Evolutionary conservation across 495 filamentous ascomycete genomes (phyloP).

Genomic region (Friedmanniomyces endolithicus): DNA sequence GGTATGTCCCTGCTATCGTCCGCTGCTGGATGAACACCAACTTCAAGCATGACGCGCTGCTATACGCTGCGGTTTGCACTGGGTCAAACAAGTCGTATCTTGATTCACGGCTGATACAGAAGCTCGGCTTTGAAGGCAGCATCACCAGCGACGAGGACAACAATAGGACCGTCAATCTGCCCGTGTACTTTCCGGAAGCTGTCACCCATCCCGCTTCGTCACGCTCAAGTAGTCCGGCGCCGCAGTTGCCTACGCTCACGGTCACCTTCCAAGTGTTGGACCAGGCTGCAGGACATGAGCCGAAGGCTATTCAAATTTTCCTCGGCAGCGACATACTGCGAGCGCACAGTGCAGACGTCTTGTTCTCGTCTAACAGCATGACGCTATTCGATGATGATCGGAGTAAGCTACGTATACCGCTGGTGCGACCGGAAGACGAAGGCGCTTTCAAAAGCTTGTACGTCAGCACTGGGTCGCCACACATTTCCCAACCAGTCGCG

Average conservation of each 20-base stretch:
- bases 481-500: neutral
- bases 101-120: conserved; percentile 56
- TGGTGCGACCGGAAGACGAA: conserved; percentile 88
- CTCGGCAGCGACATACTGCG: conserved; percentile 63
- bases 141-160: conserved; percentile 51
- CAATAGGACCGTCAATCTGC: conserved; percentile 54
- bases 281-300: conserved; percentile 35
- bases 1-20: conserved; percentile 81
- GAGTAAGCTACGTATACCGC: conserved; percentile 80
- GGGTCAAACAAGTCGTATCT: conserved; percentile 78
- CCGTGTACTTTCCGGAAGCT: conserved; percentile 83
- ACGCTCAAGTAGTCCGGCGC: conserved; percentile 56
- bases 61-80: conserved; percentile 86
- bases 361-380: conserved; percentile 83
- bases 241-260: conserved; percentile 67
- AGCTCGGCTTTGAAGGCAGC: conserved; percentile 54
- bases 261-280: conserved; percentile 64
- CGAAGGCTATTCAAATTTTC: conserved; percentile 22
- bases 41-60: conserved; percentile 72
- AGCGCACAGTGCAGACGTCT: conserved; percentile 74
- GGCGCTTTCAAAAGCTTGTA: conserved; percentile 61
- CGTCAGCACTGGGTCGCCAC: conserved; percentile 37
- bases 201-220: conserved; percentile 64
- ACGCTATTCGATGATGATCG: conserved; percentile 75
- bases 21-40: conserved; percentile 85